These are phyloP conservation scores for Cerrena zonata DNA, from an alignment of 1,284 basidiomycete genomes.

Conservation along the genomic window DNA sequence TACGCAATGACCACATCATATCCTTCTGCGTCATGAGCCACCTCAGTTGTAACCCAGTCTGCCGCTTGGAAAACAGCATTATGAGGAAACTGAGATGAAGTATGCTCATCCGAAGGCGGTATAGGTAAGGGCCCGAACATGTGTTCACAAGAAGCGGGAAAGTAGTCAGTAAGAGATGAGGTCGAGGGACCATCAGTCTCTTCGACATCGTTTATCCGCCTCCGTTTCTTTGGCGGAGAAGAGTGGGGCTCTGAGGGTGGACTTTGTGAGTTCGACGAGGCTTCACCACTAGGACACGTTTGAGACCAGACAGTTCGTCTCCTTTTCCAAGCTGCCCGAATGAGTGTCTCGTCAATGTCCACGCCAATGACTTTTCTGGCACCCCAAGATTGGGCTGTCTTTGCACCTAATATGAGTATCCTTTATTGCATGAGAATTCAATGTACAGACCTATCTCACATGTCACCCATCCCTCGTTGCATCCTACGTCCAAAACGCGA, in stretches of 20 bases:
- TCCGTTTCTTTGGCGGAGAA: constrained; percentile 23
- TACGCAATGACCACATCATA: constrained; percentile 76
- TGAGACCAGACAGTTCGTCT: constrained; percentile 64
- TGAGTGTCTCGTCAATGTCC: constrained; percentile 71
- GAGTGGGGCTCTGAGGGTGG: constrained; percentile 33
- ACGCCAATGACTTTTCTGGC: constrained; percentile 68
- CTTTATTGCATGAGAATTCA: background rate
- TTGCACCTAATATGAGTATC: background rate
- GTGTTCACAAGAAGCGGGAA: constrained; percentile 69
- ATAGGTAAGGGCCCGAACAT: constrained; percentile 69
- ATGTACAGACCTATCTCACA: constrained; percentile 65
- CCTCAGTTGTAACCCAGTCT: constrained; percentile 60
- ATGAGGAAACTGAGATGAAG: constrained; percentile 55
- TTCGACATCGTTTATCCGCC: constrained; percentile 6
- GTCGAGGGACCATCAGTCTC: background rate
- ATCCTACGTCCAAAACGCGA: constrained; percentile 73
- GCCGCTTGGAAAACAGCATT: constrained; percentile 65
- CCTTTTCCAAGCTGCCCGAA: constrained; percentile 66
- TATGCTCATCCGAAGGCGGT: constrained; percentile 36
- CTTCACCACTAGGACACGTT: no score
- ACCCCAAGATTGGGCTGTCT: constrained; percentile 54
- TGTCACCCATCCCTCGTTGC: constrained; percentile 78
- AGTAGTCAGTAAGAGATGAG: constrained; percentile 39
- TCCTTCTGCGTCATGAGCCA: constrained; percentile 50
- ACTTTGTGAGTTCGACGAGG: no score